Conservation (phyloP, 108 stramenopile species). For the Cyclotella choctawhatcheeana region DNA sequence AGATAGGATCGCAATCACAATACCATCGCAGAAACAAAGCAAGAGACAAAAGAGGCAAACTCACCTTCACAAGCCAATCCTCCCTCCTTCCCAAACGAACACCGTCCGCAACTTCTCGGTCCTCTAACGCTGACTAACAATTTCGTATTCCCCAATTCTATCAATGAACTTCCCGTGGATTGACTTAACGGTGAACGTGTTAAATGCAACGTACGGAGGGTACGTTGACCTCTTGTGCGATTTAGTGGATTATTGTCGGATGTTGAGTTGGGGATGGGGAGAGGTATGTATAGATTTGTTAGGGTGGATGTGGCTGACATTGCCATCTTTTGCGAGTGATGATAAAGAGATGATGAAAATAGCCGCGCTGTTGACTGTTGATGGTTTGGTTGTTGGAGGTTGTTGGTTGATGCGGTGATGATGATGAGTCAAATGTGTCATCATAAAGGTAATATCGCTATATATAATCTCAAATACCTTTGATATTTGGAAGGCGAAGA, state of each 20-base stretch:
- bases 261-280: constrained; percentile 29
- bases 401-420: too few species aligned
- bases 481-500: too few species aligned
- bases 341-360: not conserved
- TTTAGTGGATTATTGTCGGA: constrained; percentile 17
- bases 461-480: too few species aligned
- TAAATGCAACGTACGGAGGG: constrained; percentile 61
- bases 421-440: too few species aligned
- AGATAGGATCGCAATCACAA: too few species aligned
- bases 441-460: too few species aligned
- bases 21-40: not conserved
- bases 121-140: constrained; percentile 68
- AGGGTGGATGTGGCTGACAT: constrained; percentile 62
- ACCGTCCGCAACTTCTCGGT: constrained; percentile 44
- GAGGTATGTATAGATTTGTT: constrained; percentile 75
- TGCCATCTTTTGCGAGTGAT: constrained; percentile 10
- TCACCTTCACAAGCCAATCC: constrained; percentile 35
- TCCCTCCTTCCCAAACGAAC: constrained; percentile 23
- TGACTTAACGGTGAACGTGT: constrained; percentile 47
- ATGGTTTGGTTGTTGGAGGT: not conserved
- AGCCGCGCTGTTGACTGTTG: not conserved
- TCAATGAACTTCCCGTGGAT: constrained; percentile 66
- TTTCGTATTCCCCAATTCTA: constrained; percentile 89
- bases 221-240: constrained; percentile 18
- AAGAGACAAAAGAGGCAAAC: not conserved